Percentiles rank a stretch among this genome's conserved stretches.
Conservation (phyloP, 2,329 filamentous ascomycete species). For the Aspergillus brunneoviolaceus region DNA sequence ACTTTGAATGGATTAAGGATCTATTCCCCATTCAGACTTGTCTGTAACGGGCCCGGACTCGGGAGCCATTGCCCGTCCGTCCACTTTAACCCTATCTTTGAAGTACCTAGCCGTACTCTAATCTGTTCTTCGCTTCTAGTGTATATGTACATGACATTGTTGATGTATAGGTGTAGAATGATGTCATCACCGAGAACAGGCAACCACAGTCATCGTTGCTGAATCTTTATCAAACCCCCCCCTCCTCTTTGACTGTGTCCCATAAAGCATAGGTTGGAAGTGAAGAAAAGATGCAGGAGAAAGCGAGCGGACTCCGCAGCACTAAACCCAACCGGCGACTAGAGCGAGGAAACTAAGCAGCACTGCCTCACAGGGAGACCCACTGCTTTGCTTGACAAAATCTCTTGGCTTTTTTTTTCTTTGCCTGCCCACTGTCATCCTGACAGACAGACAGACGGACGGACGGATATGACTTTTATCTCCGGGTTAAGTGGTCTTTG, state of each 20-base stretch:
- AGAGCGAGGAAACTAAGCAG: constrained; percentile 3
- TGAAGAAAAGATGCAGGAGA: neutral
- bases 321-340: neutral
- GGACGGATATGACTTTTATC: neutral
- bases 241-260: too few species aligned
- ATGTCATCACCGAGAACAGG: too few species aligned
- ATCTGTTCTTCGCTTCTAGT: too few species aligned
- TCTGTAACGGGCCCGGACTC: too few species aligned
- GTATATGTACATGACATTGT: too few species aligned
- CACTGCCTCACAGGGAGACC: constrained; percentile 13
- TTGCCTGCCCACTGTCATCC: neutral
- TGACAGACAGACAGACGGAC: neutral
- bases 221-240: too few species aligned
- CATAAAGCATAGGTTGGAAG: neutral
- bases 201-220: too few species aligned
- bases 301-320: neutral
- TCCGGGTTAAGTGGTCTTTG: neutral
- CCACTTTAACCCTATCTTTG: too few species aligned
- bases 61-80: too few species aligned
- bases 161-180: too few species aligned
- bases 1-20: neutral
- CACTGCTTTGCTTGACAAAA: constrained; percentile 9
- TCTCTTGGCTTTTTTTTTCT: neutral
- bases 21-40: neutral
- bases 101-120: too few species aligned